Evolutionary conservation across 371 early-diverging fungal species (phyloP).

Genomic region (Sporodiniella umbellata): DNA sequence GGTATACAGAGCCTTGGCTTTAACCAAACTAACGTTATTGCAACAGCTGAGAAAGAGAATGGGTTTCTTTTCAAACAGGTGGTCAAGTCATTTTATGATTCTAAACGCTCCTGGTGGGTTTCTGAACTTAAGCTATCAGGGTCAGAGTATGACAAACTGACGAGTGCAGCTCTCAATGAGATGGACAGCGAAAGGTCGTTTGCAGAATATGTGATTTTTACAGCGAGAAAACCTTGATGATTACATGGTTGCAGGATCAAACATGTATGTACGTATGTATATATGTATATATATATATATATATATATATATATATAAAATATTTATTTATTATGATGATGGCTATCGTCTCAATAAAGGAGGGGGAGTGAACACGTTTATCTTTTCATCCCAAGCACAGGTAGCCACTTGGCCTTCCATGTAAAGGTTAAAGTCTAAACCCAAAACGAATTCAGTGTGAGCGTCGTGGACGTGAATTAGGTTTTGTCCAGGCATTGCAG

Average conservation of each 20-base stretch:
- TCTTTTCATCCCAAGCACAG: slow-evolving; percentile 91
- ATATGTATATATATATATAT: no score
- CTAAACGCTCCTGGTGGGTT: slow-evolving; percentile 44
- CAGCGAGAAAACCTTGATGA: slow-evolving; percentile 17
- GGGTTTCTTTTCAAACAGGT: slow-evolving; percentile 43
- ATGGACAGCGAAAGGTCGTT: slow-evolving; percentile 16
- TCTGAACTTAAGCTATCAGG: slow-evolving; percentile 24
- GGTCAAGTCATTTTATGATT: slow-evolving; percentile 31
- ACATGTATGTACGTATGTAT: no score
- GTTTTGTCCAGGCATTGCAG: slow-evolving; percentile 49
- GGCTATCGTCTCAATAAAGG: slow-evolving; percentile 39
- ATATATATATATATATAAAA: no score
- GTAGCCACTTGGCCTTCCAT: slow-evolving; percentile 83
- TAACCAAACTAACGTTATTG: neutral
- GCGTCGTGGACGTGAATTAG: slow-evolving; percentile 67
- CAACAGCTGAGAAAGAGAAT: slow-evolving; percentile 30
- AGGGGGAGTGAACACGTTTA: slow-evolving; percentile 65
- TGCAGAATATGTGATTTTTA: slow-evolving; percentile 18
- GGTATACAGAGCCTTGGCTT: slow-evolving; percentile 11
- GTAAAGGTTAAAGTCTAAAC: slow-evolving; percentile 88
- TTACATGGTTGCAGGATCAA: slow-evolving; percentile 6
- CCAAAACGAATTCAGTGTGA: slow-evolving; percentile 94
- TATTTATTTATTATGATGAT: slow-evolving; percentile 2
- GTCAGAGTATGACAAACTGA: slow-evolving; percentile 22
- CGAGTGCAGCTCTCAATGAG: slow-evolving; percentile 19